Conservation (phyloP, 2,329 filamentous ascomycete genomes). For the Zymoseptoria ardabiliae region DNA sequence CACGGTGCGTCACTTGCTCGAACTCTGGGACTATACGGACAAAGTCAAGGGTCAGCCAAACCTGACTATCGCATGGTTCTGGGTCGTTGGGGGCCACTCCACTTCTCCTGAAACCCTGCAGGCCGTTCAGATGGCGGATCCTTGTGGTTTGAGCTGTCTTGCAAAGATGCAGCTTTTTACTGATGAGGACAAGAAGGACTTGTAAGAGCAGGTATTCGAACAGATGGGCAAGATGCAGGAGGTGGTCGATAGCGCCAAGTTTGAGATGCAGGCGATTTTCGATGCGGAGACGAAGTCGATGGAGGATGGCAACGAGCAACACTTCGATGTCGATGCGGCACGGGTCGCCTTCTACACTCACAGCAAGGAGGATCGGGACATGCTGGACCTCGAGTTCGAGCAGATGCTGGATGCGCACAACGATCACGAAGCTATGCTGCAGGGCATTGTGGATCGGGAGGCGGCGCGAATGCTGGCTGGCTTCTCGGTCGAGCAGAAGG, state of each 20-base stretch:
- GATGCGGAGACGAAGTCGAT: not conserved
- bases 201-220: not conserved
- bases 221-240: not conserved
- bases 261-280: not conserved
- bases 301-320: not conserved
- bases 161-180: not conserved
- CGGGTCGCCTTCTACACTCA: not conserved
- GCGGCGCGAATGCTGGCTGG: not conserved
- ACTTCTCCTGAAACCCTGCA: not conserved
- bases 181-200: not conserved
- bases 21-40: not conserved
- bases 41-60: not conserved
- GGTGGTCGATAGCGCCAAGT: not conserved
- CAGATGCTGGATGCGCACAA: not conserved
- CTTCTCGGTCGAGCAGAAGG: not conserved
- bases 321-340: not conserved
- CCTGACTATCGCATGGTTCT: not conserved
- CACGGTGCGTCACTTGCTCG: not conserved
- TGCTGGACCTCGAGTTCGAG: not conserved
- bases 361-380: not conserved
- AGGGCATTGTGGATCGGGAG: not conserved
- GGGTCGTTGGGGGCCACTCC: not conserved
- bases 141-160: not conserved
- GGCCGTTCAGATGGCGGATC: not conserved
- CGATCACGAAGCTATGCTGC: not conserved